Evolutionary conservation across 169 alveolate genomes (phyloP).

Genomic region (Toxoplasma gondii): DNA sequence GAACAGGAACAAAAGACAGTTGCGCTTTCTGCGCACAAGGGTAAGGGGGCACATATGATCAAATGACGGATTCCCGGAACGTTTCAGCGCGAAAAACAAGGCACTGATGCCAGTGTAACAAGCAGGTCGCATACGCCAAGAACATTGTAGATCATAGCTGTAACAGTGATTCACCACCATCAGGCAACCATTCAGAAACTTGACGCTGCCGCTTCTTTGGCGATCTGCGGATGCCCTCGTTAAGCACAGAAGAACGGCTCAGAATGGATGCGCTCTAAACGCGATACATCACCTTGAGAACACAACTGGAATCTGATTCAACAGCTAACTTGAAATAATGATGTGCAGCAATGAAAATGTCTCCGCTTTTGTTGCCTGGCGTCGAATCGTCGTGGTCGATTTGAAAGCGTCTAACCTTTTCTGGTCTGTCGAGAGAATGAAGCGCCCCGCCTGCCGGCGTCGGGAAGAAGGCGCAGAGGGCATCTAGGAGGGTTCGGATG

Average conservation of each 20-base stretch:
- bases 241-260: too few relatives aligned
- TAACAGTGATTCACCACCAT: not conserved
- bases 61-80: not conserved
- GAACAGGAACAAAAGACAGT: not conserved
- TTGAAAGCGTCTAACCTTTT: conserved; percentile 25
- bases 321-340: too few relatives aligned
- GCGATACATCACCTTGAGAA: too few relatives aligned
- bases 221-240: too few relatives aligned
- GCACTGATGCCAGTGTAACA: not conserved
- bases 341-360: too few relatives aligned
- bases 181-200: too few relatives aligned
- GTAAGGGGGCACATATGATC: not conserved
- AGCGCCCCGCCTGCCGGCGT: conserved; percentile 80
- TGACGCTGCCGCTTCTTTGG: too few relatives aligned
- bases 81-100: not conserved
- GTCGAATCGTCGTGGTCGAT: too few relatives aligned
- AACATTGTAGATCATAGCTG: not conserved
- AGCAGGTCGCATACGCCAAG: not conserved
- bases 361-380: too few relatives aligned
- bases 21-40: not conserved
- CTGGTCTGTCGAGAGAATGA: conserved; percentile 67
- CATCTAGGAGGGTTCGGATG: conserved; percentile 89
- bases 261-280: too few relatives aligned
- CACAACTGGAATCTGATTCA: too few relatives aligned
- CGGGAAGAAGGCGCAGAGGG: conserved; percentile 89